Conservation (phyloP, 1,284 basidiomycete species). For the Lignosus rhinocerotis region DNA sequence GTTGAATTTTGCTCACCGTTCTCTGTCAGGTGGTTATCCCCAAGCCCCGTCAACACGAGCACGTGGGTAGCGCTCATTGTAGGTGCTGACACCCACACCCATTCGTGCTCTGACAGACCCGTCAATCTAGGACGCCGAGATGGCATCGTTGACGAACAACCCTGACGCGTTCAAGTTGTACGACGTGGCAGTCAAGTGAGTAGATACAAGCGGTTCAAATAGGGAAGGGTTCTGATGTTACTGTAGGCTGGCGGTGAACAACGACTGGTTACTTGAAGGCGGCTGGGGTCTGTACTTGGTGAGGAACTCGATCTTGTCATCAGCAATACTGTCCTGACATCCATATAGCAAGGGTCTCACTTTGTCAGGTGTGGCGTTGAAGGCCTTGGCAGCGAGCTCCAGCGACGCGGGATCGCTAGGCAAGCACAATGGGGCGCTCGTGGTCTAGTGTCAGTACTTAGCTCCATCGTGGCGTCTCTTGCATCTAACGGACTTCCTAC, state of each 20-base stretch:
- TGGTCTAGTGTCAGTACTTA: conserved; percentile 58
- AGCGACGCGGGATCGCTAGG: conserved; percentile 60
- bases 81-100: conserved; percentile 25
- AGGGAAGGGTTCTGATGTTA: not conserved
- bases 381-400: conserved; percentile 62
- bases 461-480: not conserved
- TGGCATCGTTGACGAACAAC: conserved; percentile 56
- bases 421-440: conserved; percentile 72
- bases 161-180: conserved; percentile 63
- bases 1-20: not conserved
- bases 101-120: not conserved
- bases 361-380: conserved; percentile 68
- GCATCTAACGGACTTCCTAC: conserved; percentile 2
- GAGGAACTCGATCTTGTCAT: conserved; percentile 14
- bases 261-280: conserved; percentile 71
- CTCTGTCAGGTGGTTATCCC: conserved; percentile 57
- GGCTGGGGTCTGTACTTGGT: conserved; percentile 68
- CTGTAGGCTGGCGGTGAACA: conserved; percentile 56
- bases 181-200: conserved; percentile 65
- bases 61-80: conserved; percentile 70
- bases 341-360: conserved; percentile 63
- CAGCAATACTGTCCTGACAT: conserved; percentile 1
- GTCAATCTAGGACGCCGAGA: conserved; percentile 57
- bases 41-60: conserved; percentile 65
- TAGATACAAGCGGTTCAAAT: not conserved